These are phyloP conservation scores for Chlorella vulgaris DNA, from an alignment of 139 green algal species.

Conservation along the genomic window DNA sequence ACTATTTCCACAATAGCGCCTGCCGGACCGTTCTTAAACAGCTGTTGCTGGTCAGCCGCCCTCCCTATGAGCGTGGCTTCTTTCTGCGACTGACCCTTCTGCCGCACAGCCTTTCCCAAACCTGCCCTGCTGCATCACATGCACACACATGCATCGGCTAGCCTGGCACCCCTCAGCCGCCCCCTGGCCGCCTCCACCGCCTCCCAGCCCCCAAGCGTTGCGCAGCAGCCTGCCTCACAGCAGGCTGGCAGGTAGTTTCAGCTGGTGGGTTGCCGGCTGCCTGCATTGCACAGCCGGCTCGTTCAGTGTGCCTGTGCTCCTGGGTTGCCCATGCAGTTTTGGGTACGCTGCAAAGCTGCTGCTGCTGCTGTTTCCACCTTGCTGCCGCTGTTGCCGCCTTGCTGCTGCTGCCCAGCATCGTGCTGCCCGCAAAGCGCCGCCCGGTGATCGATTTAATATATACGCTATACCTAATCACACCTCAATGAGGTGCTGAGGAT, in stretches of 20 bases:
- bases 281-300: neutral
- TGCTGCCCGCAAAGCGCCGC: too few relatives aligned
- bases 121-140: slow-evolving; percentile 11
- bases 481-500: slow-evolving; percentile 15
- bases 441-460: slow-evolving; percentile 19
- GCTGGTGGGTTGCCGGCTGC: slow-evolving; percentile 9
- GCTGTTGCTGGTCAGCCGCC: too few relatives aligned
- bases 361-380: neutral
- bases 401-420: too few relatives aligned
- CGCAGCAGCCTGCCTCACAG: slow-evolving; percentile 15
- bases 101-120: too few relatives aligned
- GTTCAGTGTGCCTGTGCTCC: neutral
- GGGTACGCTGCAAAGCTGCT: neutral
- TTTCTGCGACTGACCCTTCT: too few relatives aligned
- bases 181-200: neutral
- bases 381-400: too few relatives aligned
- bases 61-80: too few relatives aligned
- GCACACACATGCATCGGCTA: neutral
- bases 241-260: slow-evolving; percentile 19
- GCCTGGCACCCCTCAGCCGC: slow-evolving; percentile 18
- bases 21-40: too few relatives aligned
- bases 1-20: too few relatives aligned
- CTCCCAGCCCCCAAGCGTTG: slow-evolving; percentile 5
- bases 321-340: too few relatives aligned
- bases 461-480: slow-evolving; percentile 27